These are phyloP conservation scores for Coemansia sp. DNA, from an alignment of 192 early-diverging fungal genomes.

Conservation along the genomic window DNA sequence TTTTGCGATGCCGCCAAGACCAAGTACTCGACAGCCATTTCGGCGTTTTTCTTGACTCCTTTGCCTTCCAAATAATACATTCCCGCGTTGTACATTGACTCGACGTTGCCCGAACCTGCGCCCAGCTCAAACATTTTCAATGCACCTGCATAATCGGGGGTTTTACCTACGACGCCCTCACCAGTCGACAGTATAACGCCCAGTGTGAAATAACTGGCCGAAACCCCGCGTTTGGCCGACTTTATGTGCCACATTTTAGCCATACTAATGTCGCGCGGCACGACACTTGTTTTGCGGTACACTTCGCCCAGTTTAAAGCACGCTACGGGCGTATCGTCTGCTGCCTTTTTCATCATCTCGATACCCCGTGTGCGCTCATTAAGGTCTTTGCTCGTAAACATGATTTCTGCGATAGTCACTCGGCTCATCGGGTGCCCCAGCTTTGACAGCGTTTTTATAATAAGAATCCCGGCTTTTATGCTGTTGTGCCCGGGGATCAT, in stretches of 20 bases:
- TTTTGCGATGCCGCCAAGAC: conserved; percentile 24
- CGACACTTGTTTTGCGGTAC: conserved; percentile 14
- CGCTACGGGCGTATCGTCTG: not conserved
- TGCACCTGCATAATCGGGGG: conserved; percentile 22
- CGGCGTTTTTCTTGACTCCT: conserved; percentile 17
- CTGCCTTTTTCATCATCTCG: conserved; percentile 21
- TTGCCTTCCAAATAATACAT: conserved; percentile 26
- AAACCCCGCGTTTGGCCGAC: conserved; percentile 10
- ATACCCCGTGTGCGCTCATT: conserved; percentile 2
- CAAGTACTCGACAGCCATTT: conserved; percentile 37
- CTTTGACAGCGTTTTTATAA: too few relatives aligned
- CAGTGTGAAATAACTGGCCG: conserved; percentile 26
- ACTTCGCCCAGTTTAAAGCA: conserved; percentile 26
- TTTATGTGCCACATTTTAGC: conserved; percentile 28
- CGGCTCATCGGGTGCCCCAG: too few relatives aligned
- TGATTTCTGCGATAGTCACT: too few relatives aligned
- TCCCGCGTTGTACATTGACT: conserved; percentile 43
- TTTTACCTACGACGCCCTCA: conserved; percentile 6
- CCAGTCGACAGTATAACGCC: conserved; percentile 30
- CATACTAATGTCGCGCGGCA: not conserved
- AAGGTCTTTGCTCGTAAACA: too few relatives aligned
- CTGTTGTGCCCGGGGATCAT: too few relatives aligned
- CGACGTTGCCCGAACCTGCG: conserved; percentile 20
- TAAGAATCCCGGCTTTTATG: too few relatives aligned
- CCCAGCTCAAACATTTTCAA: conserved; percentile 31